Evolutionary conservation across 805 yeast species (phyloP), one percentile per base, ranked within the genome.

Genomic region (Trichomonascus vanleenenianus): DNA sequence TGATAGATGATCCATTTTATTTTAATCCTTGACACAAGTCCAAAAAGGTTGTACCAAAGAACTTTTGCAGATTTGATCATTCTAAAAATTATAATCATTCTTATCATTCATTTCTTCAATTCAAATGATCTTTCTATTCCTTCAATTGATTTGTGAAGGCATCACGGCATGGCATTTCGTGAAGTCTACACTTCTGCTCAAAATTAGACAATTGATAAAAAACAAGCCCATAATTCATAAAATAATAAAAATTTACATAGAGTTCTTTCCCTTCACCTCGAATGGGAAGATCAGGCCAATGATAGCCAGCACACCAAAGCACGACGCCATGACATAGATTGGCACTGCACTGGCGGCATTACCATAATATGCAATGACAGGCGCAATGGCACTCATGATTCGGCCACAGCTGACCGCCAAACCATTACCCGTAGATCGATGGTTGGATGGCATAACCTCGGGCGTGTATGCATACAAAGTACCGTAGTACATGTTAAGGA

Each of bases 381-480:
- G 75, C 2, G 75, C 73, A 54, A 71, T 67, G 4, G 70, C 68
- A 5, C 74, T 74, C 44, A 70, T 56, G 16, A 71, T 54, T 40
- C 76, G 55, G 48, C 70, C 71, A 36, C 65, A 63, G 7, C 72
- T 65, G 7, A 81, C 67, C 6, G 79, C 75, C 14, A 78, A 52
- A 4, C 82, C 80, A 30, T 73, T 73, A 39, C 80, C 84, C 1
- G 84, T 78, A 10, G 79, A 78, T 59, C 76, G 59, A 12, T 70
- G 66, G 42, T 64, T 59, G 0, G 74, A 60, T 35, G 79, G 79
- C 59, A 79, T 72, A 22, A 76, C 73, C 55, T 79, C 83, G 0
- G 84, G 85, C 2, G 83, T 78, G 57, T 76, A 78, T 3, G 83
- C 84, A 54, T 78, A 79, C n/a, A 79, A 60, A 18, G 74, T 72